Conservation (phyloP, 495 filamentous ascomycete genomes). For the Cercophora samala region DNA sequence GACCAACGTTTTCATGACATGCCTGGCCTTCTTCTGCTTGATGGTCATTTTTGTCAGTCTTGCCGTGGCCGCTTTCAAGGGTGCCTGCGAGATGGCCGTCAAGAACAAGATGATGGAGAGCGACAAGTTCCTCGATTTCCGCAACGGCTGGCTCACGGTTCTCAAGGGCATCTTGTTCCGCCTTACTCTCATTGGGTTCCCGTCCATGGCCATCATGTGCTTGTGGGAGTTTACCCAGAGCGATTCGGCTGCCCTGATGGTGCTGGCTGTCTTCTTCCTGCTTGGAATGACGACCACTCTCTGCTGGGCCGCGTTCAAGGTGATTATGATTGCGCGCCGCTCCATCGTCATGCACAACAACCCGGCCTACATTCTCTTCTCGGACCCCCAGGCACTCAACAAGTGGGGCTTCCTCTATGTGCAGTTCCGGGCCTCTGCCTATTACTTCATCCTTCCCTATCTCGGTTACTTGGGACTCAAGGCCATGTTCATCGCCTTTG, state of each 20-base stretch:
- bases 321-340: conserved; percentile 81
- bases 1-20: conserved; percentile 94
- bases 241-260: conserved; percentile 84
- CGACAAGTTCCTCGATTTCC: conserved; percentile 92
- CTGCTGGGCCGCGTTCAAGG: conserved; percentile 85
- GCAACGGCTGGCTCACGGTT: conserved; percentile 69
- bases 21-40: conserved; percentile 82
- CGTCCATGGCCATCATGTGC: conserved; percentile 88
- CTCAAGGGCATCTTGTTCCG: conserved; percentile 82
- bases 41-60: conserved; percentile 71
- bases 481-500: conserved; percentile 85
- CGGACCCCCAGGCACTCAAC: conserved; percentile 88
- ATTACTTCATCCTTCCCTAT: conserved; percentile 91
- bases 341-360: conserved; percentile 94
- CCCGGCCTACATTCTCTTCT: conserved; percentile 96
- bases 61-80: conserved; percentile 78
- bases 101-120: conserved; percentile 76
- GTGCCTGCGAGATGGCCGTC: conserved; percentile 66
- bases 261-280: conserved; percentile 87
- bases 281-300: conserved; percentile 79
- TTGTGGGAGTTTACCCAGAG: conserved; percentile 89
- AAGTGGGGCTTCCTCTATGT: conserved; percentile 99
- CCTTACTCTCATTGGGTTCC: conserved; percentile 88
- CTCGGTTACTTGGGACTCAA: conserved; percentile 80
- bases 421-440: conserved; percentile 92